These are phyloP conservation scores for Phytopythium chamaehyphon DNA, from an alignment of 352 stramenopile genomes.

Conservation along the genomic window DNA sequence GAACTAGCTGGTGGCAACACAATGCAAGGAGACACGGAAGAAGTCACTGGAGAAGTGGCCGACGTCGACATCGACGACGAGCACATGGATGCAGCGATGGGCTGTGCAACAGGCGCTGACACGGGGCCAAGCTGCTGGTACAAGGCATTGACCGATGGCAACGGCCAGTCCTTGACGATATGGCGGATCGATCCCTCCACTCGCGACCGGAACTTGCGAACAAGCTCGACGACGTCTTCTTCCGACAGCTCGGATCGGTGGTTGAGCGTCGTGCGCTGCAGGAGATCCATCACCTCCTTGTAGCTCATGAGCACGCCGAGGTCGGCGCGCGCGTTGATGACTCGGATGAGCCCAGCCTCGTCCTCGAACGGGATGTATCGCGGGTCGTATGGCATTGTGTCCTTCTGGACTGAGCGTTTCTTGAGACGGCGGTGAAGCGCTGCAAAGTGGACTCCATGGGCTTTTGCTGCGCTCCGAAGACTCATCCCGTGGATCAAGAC, in stretches of 20 bases:
- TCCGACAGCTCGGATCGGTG: slow-evolving; percentile 35
- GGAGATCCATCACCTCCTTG: slow-evolving; percentile 59
- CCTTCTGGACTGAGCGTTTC: slow-evolving; percentile 49
- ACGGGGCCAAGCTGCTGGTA: slow-evolving; percentile 15
- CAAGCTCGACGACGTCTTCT: slow-evolving; percentile 32
- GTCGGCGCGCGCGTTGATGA: slow-evolving; percentile 65
- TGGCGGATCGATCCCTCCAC: slow-evolving; percentile 62
- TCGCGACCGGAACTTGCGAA: slow-evolving; percentile 50
- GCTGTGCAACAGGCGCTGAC: not conserved
- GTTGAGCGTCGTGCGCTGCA: slow-evolving; percentile 57
- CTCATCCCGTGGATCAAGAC: slow-evolving; percentile 69
- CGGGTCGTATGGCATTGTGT: slow-evolving; percentile 32
- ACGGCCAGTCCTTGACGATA: slow-evolving; percentile 59
- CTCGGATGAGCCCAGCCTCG: slow-evolving; percentile 59
- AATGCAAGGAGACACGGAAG: slow-evolving; percentile 2
- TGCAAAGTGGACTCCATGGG: slow-evolving; percentile 59
- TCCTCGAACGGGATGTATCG: slow-evolving; percentile 70
- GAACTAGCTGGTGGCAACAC: not conserved
- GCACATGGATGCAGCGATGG: not conserved
- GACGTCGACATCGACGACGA: not conserved
- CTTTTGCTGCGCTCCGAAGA: slow-evolving; percentile 54
- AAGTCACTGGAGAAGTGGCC: not conserved
- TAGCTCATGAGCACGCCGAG: slow-evolving; percentile 68
- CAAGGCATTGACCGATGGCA: slow-evolving; percentile 28
- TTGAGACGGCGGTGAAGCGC: slow-evolving; percentile 66